Conservation (phyloP, 805 yeast genomes). For the Candida ponderosae region DNA sequence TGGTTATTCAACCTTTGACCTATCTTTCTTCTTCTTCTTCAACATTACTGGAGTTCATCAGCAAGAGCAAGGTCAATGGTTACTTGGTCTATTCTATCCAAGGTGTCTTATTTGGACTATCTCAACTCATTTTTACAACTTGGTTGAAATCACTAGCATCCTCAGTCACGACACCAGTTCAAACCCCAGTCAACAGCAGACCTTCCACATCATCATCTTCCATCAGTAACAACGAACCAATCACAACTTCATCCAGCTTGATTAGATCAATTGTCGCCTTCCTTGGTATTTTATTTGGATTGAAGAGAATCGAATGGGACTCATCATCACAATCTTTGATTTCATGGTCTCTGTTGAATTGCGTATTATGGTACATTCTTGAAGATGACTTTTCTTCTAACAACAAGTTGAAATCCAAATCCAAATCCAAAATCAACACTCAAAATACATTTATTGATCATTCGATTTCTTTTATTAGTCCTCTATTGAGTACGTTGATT, state of each 20-base stretch:
- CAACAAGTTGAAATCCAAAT: too few relatives aligned
- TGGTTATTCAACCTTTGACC: not conserved
- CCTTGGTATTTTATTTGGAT: conserved; percentile 64
- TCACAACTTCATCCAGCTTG: too few relatives aligned
- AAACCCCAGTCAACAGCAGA: not conserved
- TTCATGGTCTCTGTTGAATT: conserved; percentile 52
- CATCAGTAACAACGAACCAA: too few relatives aligned
- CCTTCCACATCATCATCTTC: not conserved
- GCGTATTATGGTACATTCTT: conserved; percentile 37
- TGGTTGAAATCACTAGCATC: not conserved
- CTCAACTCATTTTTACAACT: not conserved
- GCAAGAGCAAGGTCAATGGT: not conserved
- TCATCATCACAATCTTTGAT: conserved; percentile 56
- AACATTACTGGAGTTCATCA: too few relatives aligned
- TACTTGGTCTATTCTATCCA: conserved; percentile 30
- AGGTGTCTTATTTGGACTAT: conserved; percentile 51
- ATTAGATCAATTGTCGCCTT: conserved; percentile 47
- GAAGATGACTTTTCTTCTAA: too few relatives aligned
- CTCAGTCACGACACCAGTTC: too few relatives aligned
- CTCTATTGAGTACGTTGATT: not conserved
- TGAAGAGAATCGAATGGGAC: conserved; percentile 63
- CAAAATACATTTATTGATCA: too few relatives aligned
- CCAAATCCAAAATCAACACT: too few relatives aligned
- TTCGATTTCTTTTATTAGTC: not conserved
- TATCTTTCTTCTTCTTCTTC: not conserved